Conservation (phyloP, 768 basidiomycete genomes). For the Pholiota conissans region DNA sequence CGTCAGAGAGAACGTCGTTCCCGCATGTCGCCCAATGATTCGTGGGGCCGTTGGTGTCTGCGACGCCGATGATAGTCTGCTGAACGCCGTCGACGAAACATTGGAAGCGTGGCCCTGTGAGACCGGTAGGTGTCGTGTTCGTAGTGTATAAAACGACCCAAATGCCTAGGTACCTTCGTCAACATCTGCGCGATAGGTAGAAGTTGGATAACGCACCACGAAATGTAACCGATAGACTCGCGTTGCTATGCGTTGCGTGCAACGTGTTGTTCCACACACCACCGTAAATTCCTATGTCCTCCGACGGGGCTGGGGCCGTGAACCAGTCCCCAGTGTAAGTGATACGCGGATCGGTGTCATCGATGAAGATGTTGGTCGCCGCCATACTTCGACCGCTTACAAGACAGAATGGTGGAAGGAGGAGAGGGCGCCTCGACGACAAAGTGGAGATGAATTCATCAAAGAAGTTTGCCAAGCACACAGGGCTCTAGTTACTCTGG, state of each 20-base stretch:
- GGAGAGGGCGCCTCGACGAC: too few relatives aligned
- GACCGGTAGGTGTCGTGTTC: conserved; percentile 23
- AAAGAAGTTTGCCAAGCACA: too few relatives aligned
- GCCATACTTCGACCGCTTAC: not conserved
- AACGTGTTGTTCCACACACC: conserved; percentile 29
- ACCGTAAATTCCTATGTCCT: conserved; percentile 30
- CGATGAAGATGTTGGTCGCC: conserved; percentile 18
- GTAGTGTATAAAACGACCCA: not conserved
- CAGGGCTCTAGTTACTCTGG: too few relatives aligned
- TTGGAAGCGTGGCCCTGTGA: not conserved
- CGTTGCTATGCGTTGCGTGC: conserved; percentile 29
- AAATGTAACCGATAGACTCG: conserved; percentile 29
- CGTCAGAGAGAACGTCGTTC: conserved; percentile 16
- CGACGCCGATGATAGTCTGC: not conserved
- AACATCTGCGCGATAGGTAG: not conserved
- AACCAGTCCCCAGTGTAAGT: conserved; percentile 32
- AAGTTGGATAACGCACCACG: conserved; percentile 21
- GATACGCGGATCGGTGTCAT: conserved; percentile 33
- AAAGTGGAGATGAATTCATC: too few relatives aligned
- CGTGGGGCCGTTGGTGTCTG: not conserved
- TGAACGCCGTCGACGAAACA: conserved; percentile 20
- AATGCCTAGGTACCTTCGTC: not conserved
- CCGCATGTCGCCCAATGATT: not conserved
- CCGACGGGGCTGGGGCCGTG: conserved; percentile 23
- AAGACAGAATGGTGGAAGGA: too few relatives aligned